Percentiles rank a stretch among this genome's conserved stretches.
Evolutionary conservation across 2,329 filamentous ascomycete species (phyloP).

Genomic region (Epichloe brachyelytri): DNA sequence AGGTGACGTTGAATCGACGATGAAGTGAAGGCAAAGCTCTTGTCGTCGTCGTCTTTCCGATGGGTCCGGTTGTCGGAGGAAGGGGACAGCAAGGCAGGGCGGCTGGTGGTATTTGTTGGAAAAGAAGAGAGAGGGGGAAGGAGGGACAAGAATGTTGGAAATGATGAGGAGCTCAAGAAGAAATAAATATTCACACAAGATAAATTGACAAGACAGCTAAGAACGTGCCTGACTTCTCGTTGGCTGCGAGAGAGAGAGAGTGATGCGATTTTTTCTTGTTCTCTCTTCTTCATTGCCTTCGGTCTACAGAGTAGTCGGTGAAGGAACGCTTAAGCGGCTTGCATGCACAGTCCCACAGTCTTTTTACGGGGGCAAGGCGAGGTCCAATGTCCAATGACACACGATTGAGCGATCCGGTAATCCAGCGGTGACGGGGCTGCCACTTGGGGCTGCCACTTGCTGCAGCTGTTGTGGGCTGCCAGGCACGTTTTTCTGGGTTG

Average conservation of each 20-base stretch:
- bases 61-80: neutral
- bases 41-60: slow-evolving; percentile 5
- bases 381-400: slow-evolving; percentile 8
- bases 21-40: neutral
- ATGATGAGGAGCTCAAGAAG: neutral
- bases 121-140: neutral
- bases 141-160: neutral
- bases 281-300: neutral
- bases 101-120: neutral
- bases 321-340: slow-evolving; percentile 3
- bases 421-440: slow-evolving; percentile 9
- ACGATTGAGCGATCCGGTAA: slow-evolving; percentile 3
- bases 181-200: slow-evolving; percentile 3
- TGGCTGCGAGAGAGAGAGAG: neutral
- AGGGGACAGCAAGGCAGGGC: neutral
- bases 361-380: slow-evolving; percentile 4
- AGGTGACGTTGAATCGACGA: slow-evolving; percentile 2
- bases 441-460: neutral
- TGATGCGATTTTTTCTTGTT: neutral
- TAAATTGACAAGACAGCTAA: neutral
- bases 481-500: slow-evolving; percentile 6
- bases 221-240: neutral
- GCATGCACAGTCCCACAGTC: slow-evolving; percentile 1
- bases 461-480: slow-evolving; percentile 4
- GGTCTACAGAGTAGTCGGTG: slow-evolving; percentile 4